phyloP scores from a whole-genome alignment of 306 rosid species.

The Crotalaria pallida region DNA sequence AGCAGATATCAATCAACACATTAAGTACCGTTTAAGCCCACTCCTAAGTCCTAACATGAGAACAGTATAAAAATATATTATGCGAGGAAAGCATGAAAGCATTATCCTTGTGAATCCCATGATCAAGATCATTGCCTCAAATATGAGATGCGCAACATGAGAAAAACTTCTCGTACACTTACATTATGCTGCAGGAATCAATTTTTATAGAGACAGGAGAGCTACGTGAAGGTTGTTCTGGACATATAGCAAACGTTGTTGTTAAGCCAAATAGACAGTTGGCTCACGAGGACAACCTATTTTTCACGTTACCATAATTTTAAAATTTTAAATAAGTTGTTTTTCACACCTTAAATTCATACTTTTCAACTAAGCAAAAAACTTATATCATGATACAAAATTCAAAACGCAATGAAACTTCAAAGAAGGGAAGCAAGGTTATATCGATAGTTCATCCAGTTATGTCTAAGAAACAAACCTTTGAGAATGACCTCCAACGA shows the following conservation, averaged over 20 bases:
- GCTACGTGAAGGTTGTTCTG: background rate
- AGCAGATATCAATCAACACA: conserved; percentile 1
- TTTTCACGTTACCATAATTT: background rate
- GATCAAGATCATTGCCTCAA: background rate
- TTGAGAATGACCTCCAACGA: conserved; percentile 69
- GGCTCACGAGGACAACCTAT: background rate
- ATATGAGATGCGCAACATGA: background rate
- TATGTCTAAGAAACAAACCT: conserved; percentile 45
- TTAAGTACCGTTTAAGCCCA: background rate
- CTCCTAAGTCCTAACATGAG: background rate
- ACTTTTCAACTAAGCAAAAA: background rate
- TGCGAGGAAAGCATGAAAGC: background rate
- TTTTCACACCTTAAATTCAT: background rate
- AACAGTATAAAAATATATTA: background rate
- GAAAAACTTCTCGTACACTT: background rate
- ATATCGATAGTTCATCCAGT: background rate
- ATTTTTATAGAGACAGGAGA: background rate
- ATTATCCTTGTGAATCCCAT: background rate
- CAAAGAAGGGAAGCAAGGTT: background rate
- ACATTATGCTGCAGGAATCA: background rate
- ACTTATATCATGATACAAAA: background rate
- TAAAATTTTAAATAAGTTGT: background rate
- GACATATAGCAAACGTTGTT: background rate
- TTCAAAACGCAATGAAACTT: background rate
- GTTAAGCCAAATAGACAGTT: background rate